Conservation (phyloP, 1,284 basidiomycete genomes). For the Ustanciosporium gigantosporum region DNA sequence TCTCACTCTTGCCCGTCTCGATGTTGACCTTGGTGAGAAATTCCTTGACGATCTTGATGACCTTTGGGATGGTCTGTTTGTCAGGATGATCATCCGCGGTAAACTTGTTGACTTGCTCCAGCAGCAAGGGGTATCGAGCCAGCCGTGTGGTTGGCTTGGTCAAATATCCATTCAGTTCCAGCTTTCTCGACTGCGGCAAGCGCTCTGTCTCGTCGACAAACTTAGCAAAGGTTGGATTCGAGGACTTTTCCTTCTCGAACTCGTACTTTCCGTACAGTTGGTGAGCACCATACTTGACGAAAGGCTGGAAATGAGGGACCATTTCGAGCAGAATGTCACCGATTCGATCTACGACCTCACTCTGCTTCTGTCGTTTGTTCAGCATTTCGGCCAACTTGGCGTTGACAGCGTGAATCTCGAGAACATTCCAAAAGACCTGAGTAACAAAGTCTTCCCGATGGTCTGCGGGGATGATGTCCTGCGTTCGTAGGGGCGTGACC, state of each 20-base stretch:
- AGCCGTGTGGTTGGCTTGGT: constrained; percentile 95
- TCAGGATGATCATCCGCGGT: constrained; percentile 90
- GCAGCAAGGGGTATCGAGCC: constrained; percentile 88
- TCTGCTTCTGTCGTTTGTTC: constrained; percentile 90
- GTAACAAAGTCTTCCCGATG: constrained; percentile 84
- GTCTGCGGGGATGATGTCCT: constrained; percentile 76
- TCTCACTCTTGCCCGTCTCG: constrained; percentile 89
- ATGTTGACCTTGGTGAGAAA: constrained; percentile 87
- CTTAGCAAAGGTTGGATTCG: constrained; percentile 88
- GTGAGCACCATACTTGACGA: constrained; percentile 93
- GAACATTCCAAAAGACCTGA: constrained; percentile 97
- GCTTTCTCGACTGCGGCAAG: constrained; percentile 88
- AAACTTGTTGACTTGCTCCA: constrained; percentile 90
- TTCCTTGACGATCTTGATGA: constrained; percentile 76
- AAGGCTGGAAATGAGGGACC: constrained; percentile 84
- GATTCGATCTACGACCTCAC: constrained; percentile 86
- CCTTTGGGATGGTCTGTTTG: constrained; percentile 77
- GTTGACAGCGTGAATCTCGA: constrained; percentile 91
- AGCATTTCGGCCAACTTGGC: constrained; percentile 86
- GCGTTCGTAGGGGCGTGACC: constrained; percentile 78
- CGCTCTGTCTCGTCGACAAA: constrained; percentile 96
- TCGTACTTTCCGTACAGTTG: constrained; percentile 98
- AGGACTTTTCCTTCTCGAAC: constrained; percentile 96
- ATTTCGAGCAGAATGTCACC: constrained; percentile 88
- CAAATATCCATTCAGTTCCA: constrained; percentile 96